Evolutionary conservation across 352 stramenopile species (phyloP).

Genomic region (Pelagophyceae sp.): DNA sequence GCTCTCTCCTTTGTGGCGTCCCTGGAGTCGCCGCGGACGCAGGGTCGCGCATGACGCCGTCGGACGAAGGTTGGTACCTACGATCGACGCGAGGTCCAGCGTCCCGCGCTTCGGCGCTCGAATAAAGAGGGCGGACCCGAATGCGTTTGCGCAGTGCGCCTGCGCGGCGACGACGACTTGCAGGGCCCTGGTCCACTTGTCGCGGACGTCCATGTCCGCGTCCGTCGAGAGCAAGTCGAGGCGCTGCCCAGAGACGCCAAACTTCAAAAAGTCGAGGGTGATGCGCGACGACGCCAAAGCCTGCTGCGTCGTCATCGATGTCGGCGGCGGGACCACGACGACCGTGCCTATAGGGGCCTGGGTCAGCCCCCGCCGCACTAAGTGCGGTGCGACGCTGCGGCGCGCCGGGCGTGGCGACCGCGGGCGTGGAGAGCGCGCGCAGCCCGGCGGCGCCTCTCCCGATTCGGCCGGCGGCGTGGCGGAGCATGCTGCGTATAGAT

Average conservation of each 20-base stretch:
- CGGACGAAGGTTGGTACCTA: not conserved
- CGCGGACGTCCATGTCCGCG: not conserved
- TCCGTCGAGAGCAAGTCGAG: not conserved
- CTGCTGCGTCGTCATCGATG: not conserved
- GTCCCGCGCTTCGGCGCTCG: too few species aligned
- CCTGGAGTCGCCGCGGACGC: not conserved
- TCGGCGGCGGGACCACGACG: not conserved
- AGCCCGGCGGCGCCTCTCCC: too few species aligned
- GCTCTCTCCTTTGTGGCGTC: too few species aligned
- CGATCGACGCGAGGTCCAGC: too few species aligned
- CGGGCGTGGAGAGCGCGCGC: too few species aligned
- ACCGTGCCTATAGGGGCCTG: not conserved
- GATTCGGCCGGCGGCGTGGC: too few species aligned
- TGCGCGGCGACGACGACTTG: conserved; percentile 15
- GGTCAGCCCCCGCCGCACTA: not conserved
- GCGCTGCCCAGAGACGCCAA: not conserved
- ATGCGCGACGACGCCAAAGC: not conserved
- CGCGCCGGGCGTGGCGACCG: not conserved
- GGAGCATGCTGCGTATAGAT: too few species aligned
- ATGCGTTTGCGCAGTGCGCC: conserved; percentile 6
- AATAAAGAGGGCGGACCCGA: too few species aligned
- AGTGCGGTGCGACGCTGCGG: too few species aligned
- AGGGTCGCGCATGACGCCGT: conserved; percentile 6
- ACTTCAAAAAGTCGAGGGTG: conserved; percentile 3
- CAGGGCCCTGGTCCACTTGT: not conserved